Percentiles rank a stretch among this genome's conserved stretches.
Evolutionary conservation across 1,139 yeast species (phyloP).

Genomic region (Zygosaccharomyces pseudobailii): DNA sequence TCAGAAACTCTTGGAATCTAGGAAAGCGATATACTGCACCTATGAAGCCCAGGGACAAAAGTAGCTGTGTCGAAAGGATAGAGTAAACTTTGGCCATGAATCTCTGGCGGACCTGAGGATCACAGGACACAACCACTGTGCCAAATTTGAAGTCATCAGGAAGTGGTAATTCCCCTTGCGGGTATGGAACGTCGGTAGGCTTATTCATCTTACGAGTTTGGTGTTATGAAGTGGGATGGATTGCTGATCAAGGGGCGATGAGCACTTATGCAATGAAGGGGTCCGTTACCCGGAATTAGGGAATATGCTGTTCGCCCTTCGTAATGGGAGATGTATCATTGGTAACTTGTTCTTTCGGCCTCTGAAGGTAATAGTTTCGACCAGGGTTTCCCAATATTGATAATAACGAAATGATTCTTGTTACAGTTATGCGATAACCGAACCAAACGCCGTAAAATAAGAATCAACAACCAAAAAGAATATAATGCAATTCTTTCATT

Average conservation of each 20-base stretch:
- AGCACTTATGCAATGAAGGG: neutral
- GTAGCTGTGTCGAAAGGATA: constrained; percentile 59
- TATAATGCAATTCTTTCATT: no score
- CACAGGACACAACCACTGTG: constrained; percentile 73
- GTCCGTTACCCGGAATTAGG: neutral
- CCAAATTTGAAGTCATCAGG: constrained; percentile 86
- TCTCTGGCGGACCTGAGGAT: constrained; percentile 66
- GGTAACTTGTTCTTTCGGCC: neutral
- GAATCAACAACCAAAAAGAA: no score
- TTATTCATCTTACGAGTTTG: neutral
- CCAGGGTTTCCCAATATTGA: no score
- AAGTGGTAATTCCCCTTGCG: neutral
- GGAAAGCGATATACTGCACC: constrained; percentile 47
- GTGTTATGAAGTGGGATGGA: neutral
- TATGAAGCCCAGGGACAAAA: constrained; percentile 59
- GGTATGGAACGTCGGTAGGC: neutral
- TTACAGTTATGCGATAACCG: no score
- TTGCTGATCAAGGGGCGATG: neutral
- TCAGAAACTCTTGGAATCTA: constrained; percentile 52
- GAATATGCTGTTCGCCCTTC: neutral
- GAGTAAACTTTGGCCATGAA: constrained; percentile 78
- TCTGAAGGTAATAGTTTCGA: no score
- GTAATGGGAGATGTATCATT: neutral
- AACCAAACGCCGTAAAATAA: no score
- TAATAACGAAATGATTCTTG: no score